Conservation (phyloP, 176 grass and related monocot species). For the Melocanna baccifera region DNA sequence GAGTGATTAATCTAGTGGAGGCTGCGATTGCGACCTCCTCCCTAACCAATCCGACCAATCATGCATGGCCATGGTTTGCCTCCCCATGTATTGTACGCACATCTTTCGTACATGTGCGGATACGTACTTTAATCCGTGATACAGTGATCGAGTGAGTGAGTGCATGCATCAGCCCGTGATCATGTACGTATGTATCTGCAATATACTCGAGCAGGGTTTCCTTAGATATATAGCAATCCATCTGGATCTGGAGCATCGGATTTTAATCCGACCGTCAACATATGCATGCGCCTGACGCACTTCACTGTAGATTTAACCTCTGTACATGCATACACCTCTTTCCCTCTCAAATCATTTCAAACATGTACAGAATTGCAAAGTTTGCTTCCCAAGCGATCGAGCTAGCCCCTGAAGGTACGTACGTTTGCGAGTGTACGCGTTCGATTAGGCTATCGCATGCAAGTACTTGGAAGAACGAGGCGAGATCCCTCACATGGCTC, state of each 20-base stretch:
- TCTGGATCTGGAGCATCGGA: neutral
- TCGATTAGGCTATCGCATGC: neutral
- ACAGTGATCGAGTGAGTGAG: neutral
- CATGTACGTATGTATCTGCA: neutral
- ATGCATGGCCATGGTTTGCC: neutral
- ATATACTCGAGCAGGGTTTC: neutral
- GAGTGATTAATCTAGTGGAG: conserved; percentile 44
- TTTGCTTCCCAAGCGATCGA: neutral
- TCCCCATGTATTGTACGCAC: neutral
- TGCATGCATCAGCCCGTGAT: neutral
- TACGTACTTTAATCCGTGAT: neutral
- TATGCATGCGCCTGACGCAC: neutral
- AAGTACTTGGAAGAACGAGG: conserved; percentile 34
- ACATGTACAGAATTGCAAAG: neutral
- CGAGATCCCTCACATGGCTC: conserved; percentile 45
- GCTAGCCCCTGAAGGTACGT: neutral
- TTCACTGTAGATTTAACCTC: too few species aligned
- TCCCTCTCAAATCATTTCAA: neutral
- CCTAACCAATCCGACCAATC: conserved; percentile 59
- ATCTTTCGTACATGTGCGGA: conserved; percentile 33
- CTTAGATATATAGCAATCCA: neutral
- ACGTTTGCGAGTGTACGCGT: neutral
- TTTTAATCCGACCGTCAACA: neutral
- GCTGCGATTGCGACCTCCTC: conserved; percentile 44
- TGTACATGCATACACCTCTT: neutral